Evolutionary conservation across 345 rosid genomes (phyloP), one percentile per base, ranked within the genome.

Genomic region (Acer saccharum): DNA sequence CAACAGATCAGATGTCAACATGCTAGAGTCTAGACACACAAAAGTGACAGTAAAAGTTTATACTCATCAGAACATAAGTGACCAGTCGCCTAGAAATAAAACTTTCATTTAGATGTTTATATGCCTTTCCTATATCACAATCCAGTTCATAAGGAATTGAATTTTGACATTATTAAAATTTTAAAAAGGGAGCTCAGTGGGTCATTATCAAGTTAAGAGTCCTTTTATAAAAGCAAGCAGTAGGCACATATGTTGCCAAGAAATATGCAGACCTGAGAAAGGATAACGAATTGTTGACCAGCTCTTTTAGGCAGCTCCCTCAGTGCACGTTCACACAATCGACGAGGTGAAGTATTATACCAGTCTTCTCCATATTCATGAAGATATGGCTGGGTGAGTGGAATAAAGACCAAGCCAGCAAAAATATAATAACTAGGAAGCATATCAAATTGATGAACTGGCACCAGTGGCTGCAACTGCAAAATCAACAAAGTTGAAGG

Each of bases 361-460:
- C 98, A 95, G 80, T 95, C 98, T 71, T 95, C 98, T 77, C 98
- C 98, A 82, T 90, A 88, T 74, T 91, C 97, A 13, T 93, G 97
- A 81, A 95, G 98, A 80, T 87, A 93, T 16, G 98, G 97, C 81
- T 93, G 98, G 74, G 90, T 87, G 72, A 91, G 94, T 43, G 98
- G 98, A 74, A 90, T 76, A 81, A 93, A 93, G 67, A 90, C 95
- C 75, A 95, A 84, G 52, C 98, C 98, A n/a, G 98, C 97, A 82
- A 91, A 95, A n/a, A 95, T 93, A 82, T 88, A 95, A 82, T 90
- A 95, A 82, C 97, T 91, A 16, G 98, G 97, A 79, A 89, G 92
- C 85, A 86, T 83, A 76, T 93, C 98, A 68, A 89, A 93, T 63
- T 95, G 98, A 84, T 90, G 95, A 78, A 95, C 98, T 10, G 98